Percentiles rank a stretch among this genome's conserved stretches.
Conservation (phyloP, 176 grass and related monocot genomes). For the Triticum timopheevii region DNA sequence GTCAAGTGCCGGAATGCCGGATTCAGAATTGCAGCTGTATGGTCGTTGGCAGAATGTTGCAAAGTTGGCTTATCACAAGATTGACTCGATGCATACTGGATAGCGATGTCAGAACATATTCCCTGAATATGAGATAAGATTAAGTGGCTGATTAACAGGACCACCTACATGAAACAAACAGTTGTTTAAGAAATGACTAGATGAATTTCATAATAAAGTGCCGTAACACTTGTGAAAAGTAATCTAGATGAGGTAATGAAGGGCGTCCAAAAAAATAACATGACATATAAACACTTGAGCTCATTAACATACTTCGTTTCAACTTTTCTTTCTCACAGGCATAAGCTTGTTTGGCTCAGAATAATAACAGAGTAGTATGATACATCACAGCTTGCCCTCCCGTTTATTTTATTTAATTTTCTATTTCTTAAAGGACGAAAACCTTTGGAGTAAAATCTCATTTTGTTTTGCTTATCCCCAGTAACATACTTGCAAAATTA, state of each 20-base stretch:
- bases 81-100: neutral
- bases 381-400: neutral
- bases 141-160: neutral
- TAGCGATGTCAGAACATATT: neutral
- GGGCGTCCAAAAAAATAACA: neutral
- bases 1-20: neutral
- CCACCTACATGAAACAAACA: neutral
- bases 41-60: neutral
- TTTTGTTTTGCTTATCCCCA: neutral
- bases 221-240: neutral
- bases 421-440: neutral
- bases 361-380: neutral
- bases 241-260: neutral
- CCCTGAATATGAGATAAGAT: neutral
- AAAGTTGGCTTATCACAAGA: neutral
- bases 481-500: neutral
- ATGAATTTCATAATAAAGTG: neutral
- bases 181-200: neutral
- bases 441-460: neutral
- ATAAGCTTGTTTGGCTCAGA: neutral
- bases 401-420: neutral
- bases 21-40: neutral
- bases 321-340: neutral
- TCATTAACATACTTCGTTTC: neutral
- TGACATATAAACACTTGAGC: neutral